Evolutionary conservation across 495 filamentous ascomycete genomes (phyloP).

Genomic region (Penicillium antarcticum): DNA sequence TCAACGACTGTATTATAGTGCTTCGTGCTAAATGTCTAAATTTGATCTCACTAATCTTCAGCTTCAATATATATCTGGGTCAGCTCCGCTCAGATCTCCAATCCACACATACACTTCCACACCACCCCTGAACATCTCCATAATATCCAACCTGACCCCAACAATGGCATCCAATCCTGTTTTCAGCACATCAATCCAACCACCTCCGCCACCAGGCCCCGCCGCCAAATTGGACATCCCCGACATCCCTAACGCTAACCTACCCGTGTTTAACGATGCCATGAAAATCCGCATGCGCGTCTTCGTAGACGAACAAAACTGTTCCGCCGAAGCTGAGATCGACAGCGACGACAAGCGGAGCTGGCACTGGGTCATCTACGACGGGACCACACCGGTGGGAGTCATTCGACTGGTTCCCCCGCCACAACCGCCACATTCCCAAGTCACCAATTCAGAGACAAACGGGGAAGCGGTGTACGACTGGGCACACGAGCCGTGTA

Average conservation of each 20-base stretch:
- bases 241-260: constrained; percentile 32
- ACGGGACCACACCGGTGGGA: constrained; percentile 44
- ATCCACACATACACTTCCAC: not conserved
- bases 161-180: constrained; percentile 1
- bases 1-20: no score
- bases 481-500: constrained; percentile 59
- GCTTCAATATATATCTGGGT: no score
- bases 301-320: constrained; percentile 72
- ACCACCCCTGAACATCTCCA: not conserved
- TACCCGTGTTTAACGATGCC: constrained; percentile 67
- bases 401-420: constrained; percentile 78
- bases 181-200: constrained; percentile 19
- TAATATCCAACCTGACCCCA: not conserved
- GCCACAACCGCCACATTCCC: constrained; percentile 60
- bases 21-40: no score
- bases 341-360: constrained; percentile 75
- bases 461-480: constrained; percentile 11
- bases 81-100: no score
- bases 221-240: constrained; percentile 18
- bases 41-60: no score
- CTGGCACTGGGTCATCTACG: constrained; percentile 80
- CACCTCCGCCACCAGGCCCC: constrained; percentile 25
- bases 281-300: constrained; percentile 74
- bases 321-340: constrained; percentile 65
- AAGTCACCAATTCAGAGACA: constrained; percentile 17